phyloP scores from a whole-genome alignment of 2,329 filamentous ascomycete species.

The Cladosporium sp. region DNA sequence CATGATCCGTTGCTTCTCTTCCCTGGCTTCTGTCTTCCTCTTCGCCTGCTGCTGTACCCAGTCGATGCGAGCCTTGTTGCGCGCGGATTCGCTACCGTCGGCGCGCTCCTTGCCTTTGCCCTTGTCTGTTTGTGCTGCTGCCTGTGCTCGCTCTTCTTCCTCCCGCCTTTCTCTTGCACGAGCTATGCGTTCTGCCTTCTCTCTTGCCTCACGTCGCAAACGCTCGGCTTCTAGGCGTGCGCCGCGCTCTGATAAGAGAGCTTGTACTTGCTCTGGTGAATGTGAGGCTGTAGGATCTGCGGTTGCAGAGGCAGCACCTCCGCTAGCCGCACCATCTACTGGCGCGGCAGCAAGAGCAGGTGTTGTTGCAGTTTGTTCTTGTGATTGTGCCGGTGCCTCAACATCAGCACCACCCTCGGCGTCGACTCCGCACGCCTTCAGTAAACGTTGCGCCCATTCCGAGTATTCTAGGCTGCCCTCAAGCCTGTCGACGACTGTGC shows the following conservation, averaged over 20 bases:
- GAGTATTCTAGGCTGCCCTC: slow-evolving; percentile 60
- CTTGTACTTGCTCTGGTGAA: slow-evolving; percentile 29
- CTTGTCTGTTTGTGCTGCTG: slow-evolving; percentile 28
- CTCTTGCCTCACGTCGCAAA: slow-evolving; percentile 47
- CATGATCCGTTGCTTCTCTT: slow-evolving; percentile 70
- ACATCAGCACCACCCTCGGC: background rate
- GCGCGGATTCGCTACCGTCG: slow-evolving; percentile 42
- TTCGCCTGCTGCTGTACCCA: slow-evolving; percentile 52
- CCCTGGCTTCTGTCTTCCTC: slow-evolving; percentile 63
- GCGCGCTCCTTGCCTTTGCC: slow-evolving; percentile 25
- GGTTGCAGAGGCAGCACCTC: background rate
- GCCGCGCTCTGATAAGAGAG: slow-evolving; percentile 54
- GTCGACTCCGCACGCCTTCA: slow-evolving; percentile 36
- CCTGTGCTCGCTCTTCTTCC: slow-evolving; percentile 35
- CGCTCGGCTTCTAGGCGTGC: slow-evolving; percentile 46
- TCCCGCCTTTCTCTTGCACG: slow-evolving; percentile 40
- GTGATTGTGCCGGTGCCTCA: background rate
- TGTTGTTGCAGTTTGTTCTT: background rate
- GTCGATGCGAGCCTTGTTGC: slow-evolving; percentile 35
- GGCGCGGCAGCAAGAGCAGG: background rate
- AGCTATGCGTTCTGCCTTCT: slow-evolving; percentile 47
- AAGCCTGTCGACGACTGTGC: slow-evolving; percentile 75
- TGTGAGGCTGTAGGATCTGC: slow-evolving; percentile 9
- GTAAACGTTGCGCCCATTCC: slow-evolving; percentile 63
- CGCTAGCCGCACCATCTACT: background rate